Evolutionary conservation across 192 early-diverging fungal genomes (phyloP), one percentile per base, ranked within the genome.

Genomic region (Mortierella claussenii): DNA sequence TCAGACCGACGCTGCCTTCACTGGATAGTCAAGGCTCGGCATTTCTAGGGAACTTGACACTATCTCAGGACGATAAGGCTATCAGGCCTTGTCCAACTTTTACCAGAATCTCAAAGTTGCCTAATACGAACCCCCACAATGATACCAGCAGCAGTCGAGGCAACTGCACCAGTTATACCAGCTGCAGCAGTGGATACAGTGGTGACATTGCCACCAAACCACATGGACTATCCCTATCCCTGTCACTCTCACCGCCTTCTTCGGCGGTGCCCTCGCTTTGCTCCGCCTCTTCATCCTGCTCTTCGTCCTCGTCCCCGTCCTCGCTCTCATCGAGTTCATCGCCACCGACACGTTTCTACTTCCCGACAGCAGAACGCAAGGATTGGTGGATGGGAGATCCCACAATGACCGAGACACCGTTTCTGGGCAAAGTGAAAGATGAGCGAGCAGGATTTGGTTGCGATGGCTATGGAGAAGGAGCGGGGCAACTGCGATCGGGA

Each of bases 321-420:
- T 51, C 37, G 12, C 49, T 44, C 13, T 28, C 45, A 48, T 50
- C 48, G 18, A 20, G 46, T 15, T 62, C 60, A 42, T 43, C 60
- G 2, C 40, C 67, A 17, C 28, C 50, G 0, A 40, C 57, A 10
- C 31, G 42, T 7, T 60, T 69, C 27, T 20, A 60, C 21, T 69
- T 69, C 28, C 67, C 67, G 2, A 20, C 50, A 6, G 49, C 49
- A 27, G 58, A 60, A 13, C 58, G 43, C n/a, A 58, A 55, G 36
- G 49, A 54, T 28, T 69, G 67, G 67, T 69, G 67, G 67, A 23
- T 31, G 4, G n/a, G n/a, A n/a, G 56, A 24, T 24, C 28, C 28
- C 17, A 21, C 33, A 10, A n/a, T 50, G 7, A 20, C 44, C 6
- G 43, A 48, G 7, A 21, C 56, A 5, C 58, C 42, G 4, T 3